phyloP scores from a whole-genome alignment of 2,329 filamentous ascomycete species.

The Aureobasidium sp. region DNA sequence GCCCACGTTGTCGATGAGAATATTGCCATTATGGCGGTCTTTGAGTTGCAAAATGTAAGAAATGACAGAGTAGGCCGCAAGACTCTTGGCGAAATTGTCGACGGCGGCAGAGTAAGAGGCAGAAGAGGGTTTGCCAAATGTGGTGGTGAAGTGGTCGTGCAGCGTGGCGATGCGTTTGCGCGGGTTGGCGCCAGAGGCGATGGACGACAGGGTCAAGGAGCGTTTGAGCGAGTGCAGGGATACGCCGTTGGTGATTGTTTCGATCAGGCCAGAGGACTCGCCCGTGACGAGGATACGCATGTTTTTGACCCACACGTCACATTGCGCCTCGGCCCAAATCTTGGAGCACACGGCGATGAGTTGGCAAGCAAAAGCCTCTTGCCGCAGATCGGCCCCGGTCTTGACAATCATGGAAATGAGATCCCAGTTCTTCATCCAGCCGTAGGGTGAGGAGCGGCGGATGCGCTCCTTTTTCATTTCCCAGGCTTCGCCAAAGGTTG shows the following conservation, averaged over 20 bases:
- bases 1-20: slow-evolving; percentile 75
- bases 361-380: slow-evolving; percentile 81
- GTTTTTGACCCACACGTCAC: slow-evolving; percentile 78
- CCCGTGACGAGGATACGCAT: slow-evolving; percentile 83
- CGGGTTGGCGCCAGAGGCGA: slow-evolving; percentile 64
- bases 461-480: slow-evolving; percentile 76
- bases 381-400: slow-evolving; percentile 71
- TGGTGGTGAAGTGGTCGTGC: slow-evolving; percentile 70
- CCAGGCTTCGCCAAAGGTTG: slow-evolving; percentile 82
- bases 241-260: slow-evolving; percentile 81
- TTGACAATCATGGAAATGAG: slow-evolving; percentile 81
- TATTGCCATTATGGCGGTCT: slow-evolving; percentile 78
- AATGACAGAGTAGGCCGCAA: slow-evolving; percentile 78
- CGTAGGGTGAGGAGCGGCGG: slow-evolving; percentile 72
- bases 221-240: slow-evolving; percentile 80
- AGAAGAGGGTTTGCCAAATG: slow-evolving; percentile 62
- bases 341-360: slow-evolving; percentile 72
- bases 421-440: slow-evolving; percentile 87
- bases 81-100: slow-evolving; percentile 70
- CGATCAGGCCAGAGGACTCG: slow-evolving; percentile 74
- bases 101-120: slow-evolving; percentile 63
- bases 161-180: slow-evolving; percentile 69
- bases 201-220: slow-evolving; percentile 65
- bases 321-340: slow-evolving; percentile 67
- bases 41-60: slow-evolving; percentile 78